Percentiles rank a stretch among this genome's conserved stretches.
Evolutionary conservation across 2,329 filamentous ascomycete species (phyloP).

Genomic region (Arthrocladium fulminans): DNA sequence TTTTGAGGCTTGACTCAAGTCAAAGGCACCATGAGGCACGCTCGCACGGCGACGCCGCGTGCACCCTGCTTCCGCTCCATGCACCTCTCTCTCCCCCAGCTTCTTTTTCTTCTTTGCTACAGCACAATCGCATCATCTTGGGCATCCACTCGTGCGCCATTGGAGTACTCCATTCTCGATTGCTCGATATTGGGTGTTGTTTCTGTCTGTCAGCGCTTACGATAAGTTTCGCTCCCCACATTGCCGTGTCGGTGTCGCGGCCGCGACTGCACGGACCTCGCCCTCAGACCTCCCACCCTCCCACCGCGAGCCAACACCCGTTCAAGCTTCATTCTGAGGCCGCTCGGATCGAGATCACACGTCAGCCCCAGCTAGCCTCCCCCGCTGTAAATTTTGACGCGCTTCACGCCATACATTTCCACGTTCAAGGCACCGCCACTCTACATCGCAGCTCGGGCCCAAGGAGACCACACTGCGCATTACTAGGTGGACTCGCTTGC

Average conservation of each 20-base stretch:
- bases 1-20: neutral
- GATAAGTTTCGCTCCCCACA: neutral
- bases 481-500: conserved; percentile 4
- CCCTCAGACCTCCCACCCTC: neutral
- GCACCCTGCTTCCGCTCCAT: neutral
- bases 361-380: neutral
- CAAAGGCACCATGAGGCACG: neutral
- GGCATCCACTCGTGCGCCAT: neutral
- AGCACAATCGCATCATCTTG: neutral
- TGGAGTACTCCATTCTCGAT: neutral
- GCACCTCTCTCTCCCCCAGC: neutral
- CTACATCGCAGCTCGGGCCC: conserved; percentile 1
- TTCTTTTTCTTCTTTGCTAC: neutral
- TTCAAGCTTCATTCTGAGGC: neutral
- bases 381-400: neutral
- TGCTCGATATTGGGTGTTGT: neutral
- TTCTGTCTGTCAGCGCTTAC: neutral
- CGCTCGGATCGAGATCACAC: neutral
- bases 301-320: neutral
- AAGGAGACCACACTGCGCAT: neutral
- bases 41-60: neutral
- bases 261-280: neutral
- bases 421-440: neutral
- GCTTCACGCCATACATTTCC: conserved; percentile 4
- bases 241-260: neutral